phyloP scores from a whole-genome alignment of 495 filamentous ascomycete species.

The Staphylotrichum tortipilum region DNA sequence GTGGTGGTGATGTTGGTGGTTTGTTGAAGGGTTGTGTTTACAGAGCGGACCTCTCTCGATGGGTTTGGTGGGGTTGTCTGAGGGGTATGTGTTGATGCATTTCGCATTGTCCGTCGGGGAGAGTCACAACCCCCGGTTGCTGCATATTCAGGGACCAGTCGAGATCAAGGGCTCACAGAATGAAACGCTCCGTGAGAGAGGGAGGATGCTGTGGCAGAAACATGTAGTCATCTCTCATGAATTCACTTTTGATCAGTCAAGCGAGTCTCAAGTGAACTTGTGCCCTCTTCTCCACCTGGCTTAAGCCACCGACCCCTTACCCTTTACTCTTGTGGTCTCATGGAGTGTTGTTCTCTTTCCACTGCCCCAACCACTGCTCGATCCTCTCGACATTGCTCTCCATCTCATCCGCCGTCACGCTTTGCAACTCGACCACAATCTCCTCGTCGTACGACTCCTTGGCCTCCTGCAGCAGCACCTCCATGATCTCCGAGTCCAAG shows the following conservation, averaged over 20 bases:
- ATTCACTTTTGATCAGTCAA: not conserved
- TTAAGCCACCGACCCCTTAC: too few relatives aligned
- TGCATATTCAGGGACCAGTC: constrained; percentile 5
- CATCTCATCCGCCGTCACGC: constrained; percentile 71
- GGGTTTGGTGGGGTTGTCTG: not conserved
- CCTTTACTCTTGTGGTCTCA: too few relatives aligned
- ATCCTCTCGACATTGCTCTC: constrained; percentile 82
- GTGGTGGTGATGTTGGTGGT: not conserved
- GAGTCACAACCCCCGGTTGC: constrained; percentile 7
- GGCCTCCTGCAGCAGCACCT: constrained; percentile 85
- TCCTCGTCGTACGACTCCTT: constrained; percentile 77
- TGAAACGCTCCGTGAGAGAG: too few relatives aligned
- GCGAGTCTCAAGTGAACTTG: not conserved
- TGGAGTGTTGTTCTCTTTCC: constrained; percentile 56
- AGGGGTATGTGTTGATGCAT: too few relatives aligned
- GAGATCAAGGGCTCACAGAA: too few relatives aligned
- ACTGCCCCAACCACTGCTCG: constrained; percentile 68
- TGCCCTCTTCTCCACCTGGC: not conserved
- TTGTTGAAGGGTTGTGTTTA: not conserved
- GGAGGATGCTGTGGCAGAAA: too few relatives aligned
- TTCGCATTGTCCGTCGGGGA: too few relatives aligned
- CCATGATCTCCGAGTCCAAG: constrained; percentile 94
- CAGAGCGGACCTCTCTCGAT: not conserved
- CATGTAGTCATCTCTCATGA: constrained; percentile 3
- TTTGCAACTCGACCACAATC: constrained; percentile 82